phyloP scores from a whole-genome alignment of 2,329 filamentous ascomycete species.

The Dendrostoma leiphaemia region DNA sequence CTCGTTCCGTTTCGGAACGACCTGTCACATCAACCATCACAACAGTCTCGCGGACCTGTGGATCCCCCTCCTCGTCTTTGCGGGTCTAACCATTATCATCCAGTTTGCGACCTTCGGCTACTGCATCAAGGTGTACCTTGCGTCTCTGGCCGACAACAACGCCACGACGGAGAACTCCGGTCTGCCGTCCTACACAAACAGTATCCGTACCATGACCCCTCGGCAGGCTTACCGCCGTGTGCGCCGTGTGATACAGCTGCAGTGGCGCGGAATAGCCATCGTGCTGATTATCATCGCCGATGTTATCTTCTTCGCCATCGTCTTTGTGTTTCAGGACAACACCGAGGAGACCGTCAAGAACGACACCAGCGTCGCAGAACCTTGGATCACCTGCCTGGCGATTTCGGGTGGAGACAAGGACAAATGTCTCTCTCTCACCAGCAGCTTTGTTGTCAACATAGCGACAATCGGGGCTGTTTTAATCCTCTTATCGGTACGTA shows the following conservation, averaged over 20 bases:
- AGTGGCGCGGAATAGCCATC: slow-evolving; percentile 91
- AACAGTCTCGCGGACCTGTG: slow-evolving; percentile 84
- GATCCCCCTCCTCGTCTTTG: slow-evolving; percentile 81
- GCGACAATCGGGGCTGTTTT: slow-evolving; percentile 78
- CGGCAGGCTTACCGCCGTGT: slow-evolving; percentile 86
- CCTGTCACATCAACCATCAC: slow-evolving; percentile 91
- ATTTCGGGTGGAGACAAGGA: slow-evolving; percentile 57
- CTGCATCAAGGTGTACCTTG: slow-evolving; percentile 92
- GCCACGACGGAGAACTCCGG: slow-evolving; percentile 69
- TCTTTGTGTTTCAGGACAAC: slow-evolving; percentile 86
- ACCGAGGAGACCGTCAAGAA: slow-evolving; percentile 60
- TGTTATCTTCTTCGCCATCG: slow-evolving; percentile 88
- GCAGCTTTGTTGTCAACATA: slow-evolving; percentile 67
- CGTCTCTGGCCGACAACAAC: slow-evolving; percentile 72
- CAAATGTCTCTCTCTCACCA: slow-evolving; percentile 61
- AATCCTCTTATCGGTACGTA: slow-evolving; percentile 73
- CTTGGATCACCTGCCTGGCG: slow-evolving; percentile 74
- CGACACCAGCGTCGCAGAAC: slow-evolving; percentile 48
- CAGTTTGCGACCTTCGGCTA: slow-evolving; percentile 87
- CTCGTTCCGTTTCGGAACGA: slow-evolving; percentile 87
- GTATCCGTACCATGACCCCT: slow-evolving; percentile 74
- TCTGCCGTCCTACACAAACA: slow-evolving; percentile 73
- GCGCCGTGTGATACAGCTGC: slow-evolving; percentile 80
- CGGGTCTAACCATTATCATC: slow-evolving; percentile 71
- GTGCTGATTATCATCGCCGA: slow-evolving; percentile 87